These are phyloP conservation scores for Hibiscus syriacus DNA, from an alignment of 345 rosid species.

Conservation along the genomic window DNA sequence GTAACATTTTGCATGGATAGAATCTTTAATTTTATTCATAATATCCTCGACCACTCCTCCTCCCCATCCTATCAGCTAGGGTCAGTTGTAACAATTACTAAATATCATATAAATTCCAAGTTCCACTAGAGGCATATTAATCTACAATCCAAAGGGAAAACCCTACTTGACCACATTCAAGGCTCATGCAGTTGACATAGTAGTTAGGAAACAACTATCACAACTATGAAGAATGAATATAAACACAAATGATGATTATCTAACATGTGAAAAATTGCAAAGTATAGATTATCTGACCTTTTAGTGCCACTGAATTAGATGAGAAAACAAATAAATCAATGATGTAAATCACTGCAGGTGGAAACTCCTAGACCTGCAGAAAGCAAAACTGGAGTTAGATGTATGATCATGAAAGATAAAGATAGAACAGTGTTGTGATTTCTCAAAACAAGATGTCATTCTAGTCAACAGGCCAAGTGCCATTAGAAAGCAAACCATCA, in stretches of 20 bases:
- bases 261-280: background rate
- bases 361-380: conserved; percentile 77
- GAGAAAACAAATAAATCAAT: too few species aligned
- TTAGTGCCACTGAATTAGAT: conserved; percentile 60
- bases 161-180: too few species aligned
- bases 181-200: too few species aligned
- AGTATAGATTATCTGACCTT: conserved; percentile 40
- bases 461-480: background rate
- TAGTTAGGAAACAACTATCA: background rate
- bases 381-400: conserved; percentile 7
- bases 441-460: background rate
- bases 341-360: too few species aligned
- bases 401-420: background rate
- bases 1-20: too few species aligned
- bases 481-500: conserved; percentile 45
- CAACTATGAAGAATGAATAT: background rate
- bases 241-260: background rate
- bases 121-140: too few species aligned
- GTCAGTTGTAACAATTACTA: too few species aligned
- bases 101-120: too few species aligned
- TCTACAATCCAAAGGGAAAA: too few species aligned
- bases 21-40: too few species aligned
- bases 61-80: too few species aligned
- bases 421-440: background rate
- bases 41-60: too few species aligned